Conservation (phyloP, 148 eudicot species). For the Rhododendron molle region DNA sequence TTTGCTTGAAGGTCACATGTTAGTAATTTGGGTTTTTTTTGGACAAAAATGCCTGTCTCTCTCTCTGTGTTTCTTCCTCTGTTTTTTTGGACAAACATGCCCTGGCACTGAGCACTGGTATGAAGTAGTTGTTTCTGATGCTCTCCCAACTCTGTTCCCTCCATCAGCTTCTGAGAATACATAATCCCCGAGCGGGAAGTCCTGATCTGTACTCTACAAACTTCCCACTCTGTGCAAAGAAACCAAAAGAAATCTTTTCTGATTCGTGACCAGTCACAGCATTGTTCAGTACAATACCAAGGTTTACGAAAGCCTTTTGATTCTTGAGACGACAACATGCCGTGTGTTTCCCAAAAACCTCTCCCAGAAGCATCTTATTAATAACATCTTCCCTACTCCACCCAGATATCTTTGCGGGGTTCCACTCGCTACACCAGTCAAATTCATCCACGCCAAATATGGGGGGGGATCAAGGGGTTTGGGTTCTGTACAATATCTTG, state of each 20-base stretch:
- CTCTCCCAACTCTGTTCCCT: constrained; percentile 56
- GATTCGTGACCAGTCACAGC: constrained; percentile 67
- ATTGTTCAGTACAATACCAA: constrained; percentile 59
- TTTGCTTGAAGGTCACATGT: too few relatives aligned
- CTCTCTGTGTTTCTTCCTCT: too few relatives aligned
- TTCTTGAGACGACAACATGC: constrained; percentile 74
- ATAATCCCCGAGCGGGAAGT: constrained; percentile 83
- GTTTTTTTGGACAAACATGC: too few relatives aligned
- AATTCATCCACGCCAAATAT: constrained; percentile 85
- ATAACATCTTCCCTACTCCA: constrained; percentile 56
- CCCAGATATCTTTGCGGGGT: constrained; percentile 66
- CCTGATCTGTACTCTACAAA: constrained; percentile 67
- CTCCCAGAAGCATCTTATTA: constrained; percentile 84
- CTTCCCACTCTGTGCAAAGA: constrained; percentile 59
- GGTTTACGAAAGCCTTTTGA: constrained; percentile 71
- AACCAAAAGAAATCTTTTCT: constrained; percentile 73
- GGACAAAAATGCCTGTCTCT: too few relatives aligned
- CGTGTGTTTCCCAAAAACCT: constrained; percentile 63
- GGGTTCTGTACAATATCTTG: constrained; percentile 84
- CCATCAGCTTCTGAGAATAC: constrained; percentile 64
- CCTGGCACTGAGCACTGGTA: constrained; percentile 76
- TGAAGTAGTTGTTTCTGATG: constrained; percentile 54
- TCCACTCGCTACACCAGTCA: constrained; percentile 97
- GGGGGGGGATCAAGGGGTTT: constrained; percentile 86
- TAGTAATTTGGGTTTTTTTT: too few relatives aligned